Conservation (phyloP, 2,329 filamentous ascomycete genomes). For the Trichothecium sympodiale region DNA sequence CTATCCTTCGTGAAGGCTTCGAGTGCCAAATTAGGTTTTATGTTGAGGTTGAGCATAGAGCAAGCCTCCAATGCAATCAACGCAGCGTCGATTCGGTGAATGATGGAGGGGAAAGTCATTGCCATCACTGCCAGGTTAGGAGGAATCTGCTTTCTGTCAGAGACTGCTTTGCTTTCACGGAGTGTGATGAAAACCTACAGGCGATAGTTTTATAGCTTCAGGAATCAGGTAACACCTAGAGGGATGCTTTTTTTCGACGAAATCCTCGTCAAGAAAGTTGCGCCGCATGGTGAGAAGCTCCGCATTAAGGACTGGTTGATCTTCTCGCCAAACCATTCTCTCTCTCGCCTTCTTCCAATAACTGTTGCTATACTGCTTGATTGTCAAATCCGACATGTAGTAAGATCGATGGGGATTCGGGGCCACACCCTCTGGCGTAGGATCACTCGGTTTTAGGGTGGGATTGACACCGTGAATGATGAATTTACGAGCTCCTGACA, state of each 20-base stretch:
- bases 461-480: slow-evolving; percentile 40
- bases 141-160: slow-evolving; percentile 55
- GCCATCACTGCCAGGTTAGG: slow-evolving; percentile 59
- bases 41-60: slow-evolving; percentile 47
- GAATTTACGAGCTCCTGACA: slow-evolving; percentile 53
- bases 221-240: slow-evolving; percentile 58
- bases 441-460: slow-evolving; percentile 52
- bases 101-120: slow-evolving; percentile 70
- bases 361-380: slow-evolving; percentile 77
- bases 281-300: slow-evolving; percentile 66
- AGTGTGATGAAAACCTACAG: slow-evolving; percentile 38
- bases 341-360: slow-evolving; percentile 51
- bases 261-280: slow-evolving; percentile 67
- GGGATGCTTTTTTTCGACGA: slow-evolving; percentile 34
- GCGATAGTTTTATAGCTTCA: slow-evolving; percentile 65
- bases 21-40: slow-evolving; percentile 60
- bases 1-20: slow-evolving; percentile 91
- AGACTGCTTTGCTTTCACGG: too few relatives aligned
- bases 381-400: slow-evolving; percentile 38
- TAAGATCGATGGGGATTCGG: slow-evolving; percentile 32
- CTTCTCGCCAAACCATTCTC: slow-evolving; percentile 40
- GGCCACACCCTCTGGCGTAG: slow-evolving; percentile 46
- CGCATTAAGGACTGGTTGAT: slow-evolving; percentile 75
- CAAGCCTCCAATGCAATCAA: slow-evolving; percentile 73
- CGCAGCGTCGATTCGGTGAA: slow-evolving; percentile 71